phyloP scores from a whole-genome alignment of 352 stramenopile genomes.

The Phytophthora aleatoria region DNA sequence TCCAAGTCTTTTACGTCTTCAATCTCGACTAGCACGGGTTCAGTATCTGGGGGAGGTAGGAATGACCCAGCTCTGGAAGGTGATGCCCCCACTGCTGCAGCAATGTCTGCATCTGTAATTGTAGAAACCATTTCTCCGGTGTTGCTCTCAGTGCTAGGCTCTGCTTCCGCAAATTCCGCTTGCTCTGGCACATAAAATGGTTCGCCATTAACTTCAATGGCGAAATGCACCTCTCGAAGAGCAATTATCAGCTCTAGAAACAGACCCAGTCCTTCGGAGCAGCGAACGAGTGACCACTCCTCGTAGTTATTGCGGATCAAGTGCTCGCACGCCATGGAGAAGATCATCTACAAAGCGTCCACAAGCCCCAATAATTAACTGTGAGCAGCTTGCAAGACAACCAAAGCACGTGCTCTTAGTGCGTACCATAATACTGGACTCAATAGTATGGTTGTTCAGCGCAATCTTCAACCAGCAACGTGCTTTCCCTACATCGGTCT shows the following conservation, averaged over 20 bases:
- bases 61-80: slow-evolving; percentile 37
- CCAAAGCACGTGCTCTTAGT: not conserved
- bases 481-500: slow-evolving; percentile 70
- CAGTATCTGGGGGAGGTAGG: slow-evolving; percentile 17
- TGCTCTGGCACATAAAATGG: slow-evolving; percentile 42
- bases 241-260: slow-evolving; percentile 83
- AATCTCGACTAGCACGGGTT: slow-evolving; percentile 19
- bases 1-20: slow-evolving; percentile 23
- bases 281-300: slow-evolving; percentile 82
- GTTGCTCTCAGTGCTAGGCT: slow-evolving; percentile 19
- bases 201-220: slow-evolving; percentile 66
- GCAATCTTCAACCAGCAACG: slow-evolving; percentile 82
- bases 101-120: slow-evolving; percentile 42
- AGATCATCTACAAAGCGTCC: slow-evolving; percentile 62
- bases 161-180: slow-evolving; percentile 16
- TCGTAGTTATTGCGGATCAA: slow-evolving; percentile 80
- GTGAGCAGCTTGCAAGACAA: slow-evolving; percentile 11
- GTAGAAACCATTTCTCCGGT: slow-evolving; percentile 33
- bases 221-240: slow-evolving; percentile 71
- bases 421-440: slow-evolving; percentile 75
- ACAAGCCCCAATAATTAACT: slow-evolving; percentile 4
- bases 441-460: slow-evolving; percentile 79
- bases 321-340: slow-evolving; percentile 74
- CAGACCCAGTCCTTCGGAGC: slow-evolving; percentile 66
- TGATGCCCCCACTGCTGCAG: slow-evolving; percentile 33